Base-by-base conservation (phyloP, 305 asterid genomes). In the Solanum aculeatissimum region DNA sequence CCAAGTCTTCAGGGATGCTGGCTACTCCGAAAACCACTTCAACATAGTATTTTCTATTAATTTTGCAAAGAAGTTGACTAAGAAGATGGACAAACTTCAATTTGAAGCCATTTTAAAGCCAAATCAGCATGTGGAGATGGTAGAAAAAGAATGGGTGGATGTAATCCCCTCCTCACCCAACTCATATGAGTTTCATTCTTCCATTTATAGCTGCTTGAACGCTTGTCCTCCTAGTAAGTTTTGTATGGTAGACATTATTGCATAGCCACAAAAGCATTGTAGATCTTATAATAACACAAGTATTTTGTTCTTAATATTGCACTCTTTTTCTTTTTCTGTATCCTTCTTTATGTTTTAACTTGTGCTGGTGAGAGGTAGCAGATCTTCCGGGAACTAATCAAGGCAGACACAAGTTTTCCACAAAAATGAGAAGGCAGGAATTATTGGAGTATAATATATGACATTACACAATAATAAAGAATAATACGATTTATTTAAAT, bases 131-230 rank as follows among this genome's bases (percentile, higher is more conserved):
- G 92, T 91, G 11, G 91, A 91, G 87, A 91, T 87, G 92, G 92
- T 92, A 27, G 93, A 91, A 60, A 90, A 91, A 66, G 98, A 92
- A 32, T 97, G 98, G 98, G 85, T 92, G 21, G 91, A 94, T 83
- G 92, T 95, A n/a, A 75, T 79, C 32, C 96, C 98, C 69, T 84
- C 93, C 6, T 84, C 91, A 16, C 93, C 91, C 32, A 97, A 93
- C 87, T 97, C 97, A 16, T 88, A 85, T 72, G 98, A 92, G 90
- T 93, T 97, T 25, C 93, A 84, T 51, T 90, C 93, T 74, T 94
- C 98, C 16, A 88, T 97, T 71, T 92, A 90, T 83, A 83, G 90
- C 84, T 93, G 92, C 89, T 91, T 95, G 90, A 85, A 90, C 83
- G 87, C 89, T 78, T 85, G 90, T 85, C 88, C 92, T 74, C 83